phyloP scores from a whole-genome alignment of 139 green algal genomes.

The Eudorina sp. region DNA sequence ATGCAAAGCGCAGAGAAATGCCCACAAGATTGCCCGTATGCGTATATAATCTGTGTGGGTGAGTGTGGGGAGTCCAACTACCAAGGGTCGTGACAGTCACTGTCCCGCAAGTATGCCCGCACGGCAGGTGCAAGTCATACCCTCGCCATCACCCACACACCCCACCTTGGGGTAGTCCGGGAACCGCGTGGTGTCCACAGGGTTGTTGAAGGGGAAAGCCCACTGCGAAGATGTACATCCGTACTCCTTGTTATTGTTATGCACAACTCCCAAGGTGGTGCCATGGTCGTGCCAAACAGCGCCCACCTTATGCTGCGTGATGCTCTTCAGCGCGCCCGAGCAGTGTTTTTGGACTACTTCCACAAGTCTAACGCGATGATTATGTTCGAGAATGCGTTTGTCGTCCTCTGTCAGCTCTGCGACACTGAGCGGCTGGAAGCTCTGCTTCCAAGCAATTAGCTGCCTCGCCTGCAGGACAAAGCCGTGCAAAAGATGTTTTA shows the following conservation, averaged over 20 bases:
- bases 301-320: constrained; percentile 55
- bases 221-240: constrained; percentile 79
- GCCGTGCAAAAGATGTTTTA: background rate
- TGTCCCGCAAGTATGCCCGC: no score
- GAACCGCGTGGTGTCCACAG: constrained; percentile 84
- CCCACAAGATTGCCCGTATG: no score
- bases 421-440: constrained; percentile 15
- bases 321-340: constrained; percentile 22
- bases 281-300: no score
- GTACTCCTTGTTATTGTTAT: no score
- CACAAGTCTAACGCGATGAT: constrained; percentile 18
- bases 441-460: constrained; percentile 51
- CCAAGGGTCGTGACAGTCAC: no score
- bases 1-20: no score
- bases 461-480: constrained; percentile 44
- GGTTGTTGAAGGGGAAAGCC: constrained; percentile 87
- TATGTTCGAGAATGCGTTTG: constrained; percentile 36
- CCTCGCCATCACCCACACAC: no score
- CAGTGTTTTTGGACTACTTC: constrained; percentile 50
- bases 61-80: no score
- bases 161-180: constrained; percentile 76
- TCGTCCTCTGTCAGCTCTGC: constrained; percentile 52
- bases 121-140: no score
- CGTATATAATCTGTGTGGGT: no score
- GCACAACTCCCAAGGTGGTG: no score